Percentiles rank a stretch among this genome's conserved stretches.
Evolutionary conservation across 257 asterid genomes (phyloP).

Genomic region (Solanum chilense): DNA sequence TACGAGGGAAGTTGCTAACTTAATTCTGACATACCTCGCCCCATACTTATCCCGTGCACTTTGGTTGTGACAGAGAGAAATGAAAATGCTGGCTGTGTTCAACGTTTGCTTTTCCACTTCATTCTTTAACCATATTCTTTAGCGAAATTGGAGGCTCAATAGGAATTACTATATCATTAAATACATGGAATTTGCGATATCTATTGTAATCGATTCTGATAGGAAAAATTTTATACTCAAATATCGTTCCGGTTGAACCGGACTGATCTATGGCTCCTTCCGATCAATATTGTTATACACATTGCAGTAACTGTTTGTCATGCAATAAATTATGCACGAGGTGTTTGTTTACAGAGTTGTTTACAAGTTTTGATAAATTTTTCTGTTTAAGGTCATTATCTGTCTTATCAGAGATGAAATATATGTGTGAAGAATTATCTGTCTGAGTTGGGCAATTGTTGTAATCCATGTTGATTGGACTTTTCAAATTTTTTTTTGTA

Average conservation of each 20-base stretch:
- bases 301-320: not conserved
- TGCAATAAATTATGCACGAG: not conserved
- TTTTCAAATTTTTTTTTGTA: too few species aligned
- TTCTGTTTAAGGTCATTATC: not conserved
- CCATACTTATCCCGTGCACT: not conserved
- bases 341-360: not conserved
- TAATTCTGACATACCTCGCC: not conserved
- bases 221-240: not conserved
- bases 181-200: not conserved
- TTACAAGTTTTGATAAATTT: not conserved
- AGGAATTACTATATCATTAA: not conserved
- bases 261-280: not conserved
- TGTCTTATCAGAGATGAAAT: not conserved
- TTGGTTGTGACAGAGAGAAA: not conserved
- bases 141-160: not conserved
- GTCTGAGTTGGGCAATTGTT: not conserved
- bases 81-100: not conserved
- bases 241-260: not conserved
- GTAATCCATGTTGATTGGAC: not conserved
- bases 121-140: constrained; percentile 1
- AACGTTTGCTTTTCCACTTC: not conserved
- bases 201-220: not conserved
- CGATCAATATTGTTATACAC: not conserved
- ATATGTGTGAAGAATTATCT: not conserved
- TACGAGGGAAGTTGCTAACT: not conserved